Evolutionary conservation across 2,329 filamentous ascomycete species (phyloP), one percentile per base, ranked within the genome.

Genomic region (Fusarium proliferatum): DNA sequence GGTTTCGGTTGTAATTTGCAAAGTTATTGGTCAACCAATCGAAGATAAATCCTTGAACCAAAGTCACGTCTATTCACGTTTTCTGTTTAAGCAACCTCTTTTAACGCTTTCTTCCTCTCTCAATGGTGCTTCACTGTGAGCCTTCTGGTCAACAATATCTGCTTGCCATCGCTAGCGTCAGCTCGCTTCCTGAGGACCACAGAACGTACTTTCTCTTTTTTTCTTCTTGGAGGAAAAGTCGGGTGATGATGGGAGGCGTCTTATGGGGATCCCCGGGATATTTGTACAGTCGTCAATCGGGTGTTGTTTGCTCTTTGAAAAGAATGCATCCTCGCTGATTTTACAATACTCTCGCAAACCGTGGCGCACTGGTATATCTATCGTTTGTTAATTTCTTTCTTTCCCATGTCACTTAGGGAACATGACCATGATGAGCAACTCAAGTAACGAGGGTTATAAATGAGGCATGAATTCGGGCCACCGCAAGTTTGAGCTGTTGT

Each of bases 1-100:
- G 83, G 85, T 85, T 84, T 87, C 85, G 87, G 85, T 88, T 89
- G 87, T 88, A 87, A 85, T 85, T 87, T 85, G 83, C 86, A 85
- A 86, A 85, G 82, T 85, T 85, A 86, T 86, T 81, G 82, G 80
- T 84, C 83, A 84, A 85, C 84, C 83, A 87, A 87, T 86, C 87
- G 87, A 88, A 86, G 83, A 85, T 83, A 86, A 69, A 84, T 87
- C 80, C 75, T 79, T 82, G 78, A 81, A 80, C 74, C 76, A 78
- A 77, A 79, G 69, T 78, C 75, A 64, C 76, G 74, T 80, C 74
- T 76, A 76, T 78, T 76, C 71, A 70, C 69, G 69, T 75, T 71
- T 73, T 75, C 64, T 78, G 72, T 77, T 73, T 74, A 76, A 64
- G 70, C 69, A 73, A 75, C 61, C 65, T 74, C 65, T 74, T 73